Evolutionary conservation across 306 rosid species (phyloP).

Genomic region (Herpetospermum pedunculosum): DNA sequence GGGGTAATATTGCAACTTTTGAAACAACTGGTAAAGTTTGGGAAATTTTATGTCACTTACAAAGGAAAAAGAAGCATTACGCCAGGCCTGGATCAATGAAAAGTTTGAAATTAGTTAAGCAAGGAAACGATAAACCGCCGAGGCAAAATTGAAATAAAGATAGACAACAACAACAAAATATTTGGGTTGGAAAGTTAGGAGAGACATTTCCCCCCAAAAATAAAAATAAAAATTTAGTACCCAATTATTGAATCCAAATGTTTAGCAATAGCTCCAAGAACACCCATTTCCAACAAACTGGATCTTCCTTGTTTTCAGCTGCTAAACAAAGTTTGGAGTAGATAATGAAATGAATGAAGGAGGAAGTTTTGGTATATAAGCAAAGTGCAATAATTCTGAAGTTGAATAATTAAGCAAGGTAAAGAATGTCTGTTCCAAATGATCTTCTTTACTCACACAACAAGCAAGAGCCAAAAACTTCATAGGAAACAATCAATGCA

Average conservation of each 20-base stretch:
- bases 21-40: no score
- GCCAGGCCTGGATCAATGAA: constrained; percentile 54
- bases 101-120: background rate
- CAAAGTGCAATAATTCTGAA: background rate
- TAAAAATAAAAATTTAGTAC: no score
- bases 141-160: background rate
- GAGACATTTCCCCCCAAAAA: no score
- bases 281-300: constrained; percentile 35
- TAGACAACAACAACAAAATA: background rate
- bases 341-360: background rate
- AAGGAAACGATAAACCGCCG: background rate
- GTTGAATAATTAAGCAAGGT: constrained; percentile 16
- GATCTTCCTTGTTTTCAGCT: background rate
- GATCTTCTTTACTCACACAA: constrained; percentile 41
- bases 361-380: background rate
- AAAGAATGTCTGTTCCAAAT: constrained; percentile 36
- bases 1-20: no score
- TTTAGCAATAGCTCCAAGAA: constrained; percentile 54
- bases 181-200: background rate
- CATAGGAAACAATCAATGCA: background rate
- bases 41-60: constrained; percentile 58
- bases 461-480: constrained; percentile 20
- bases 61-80: constrained; percentile 78
- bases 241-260: constrained; percentile 61
- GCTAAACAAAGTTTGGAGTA: background rate